A percentile compares a stretch with the other conserved stretches of the same genome.
Conservation (phyloP, 116 monocot species). For the Posidonia oceanica region DNA sequence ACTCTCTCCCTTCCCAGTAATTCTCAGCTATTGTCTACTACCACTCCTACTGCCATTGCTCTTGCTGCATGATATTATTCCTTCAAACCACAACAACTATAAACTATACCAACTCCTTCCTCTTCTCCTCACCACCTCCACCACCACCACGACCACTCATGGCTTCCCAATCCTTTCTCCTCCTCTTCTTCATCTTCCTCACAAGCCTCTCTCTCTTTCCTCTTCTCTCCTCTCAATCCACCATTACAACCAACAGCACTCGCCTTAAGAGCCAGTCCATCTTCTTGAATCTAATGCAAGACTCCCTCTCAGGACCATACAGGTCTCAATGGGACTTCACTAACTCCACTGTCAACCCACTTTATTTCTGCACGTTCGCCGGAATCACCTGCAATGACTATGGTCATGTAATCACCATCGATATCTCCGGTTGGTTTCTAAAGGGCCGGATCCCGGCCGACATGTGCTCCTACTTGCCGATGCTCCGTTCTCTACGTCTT, state of each 20-base stretch:
- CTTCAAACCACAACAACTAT: no score
- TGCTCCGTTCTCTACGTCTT: constrained; percentile 45
- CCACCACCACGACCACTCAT: not conserved
- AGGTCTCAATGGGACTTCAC: constrained; percentile 39
- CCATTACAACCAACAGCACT: constrained; percentile 11
- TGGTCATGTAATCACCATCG: constrained; percentile 26
- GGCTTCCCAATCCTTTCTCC: constrained; percentile 7
- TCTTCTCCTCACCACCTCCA: not conserved
- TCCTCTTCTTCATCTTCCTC: not conserved
- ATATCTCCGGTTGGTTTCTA: constrained; percentile 57
- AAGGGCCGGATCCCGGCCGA: constrained; percentile 48
- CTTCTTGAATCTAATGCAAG: constrained; percentile 63
- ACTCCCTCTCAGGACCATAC: constrained; percentile 38
- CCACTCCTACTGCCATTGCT: no score
- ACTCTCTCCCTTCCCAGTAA: no score
- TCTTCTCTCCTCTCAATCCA: not conserved
- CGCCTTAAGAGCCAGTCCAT: constrained; percentile 4
- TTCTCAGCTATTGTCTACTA: no score
- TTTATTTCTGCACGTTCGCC: constrained; percentile 32
- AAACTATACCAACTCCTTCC: not conserved
- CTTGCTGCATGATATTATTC: no score
- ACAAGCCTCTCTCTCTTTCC: not conserved
- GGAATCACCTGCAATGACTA: constrained; percentile 56
- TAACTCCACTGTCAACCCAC: not conserved
- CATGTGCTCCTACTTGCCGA: constrained; percentile 50